Percentiles rank a stretch among this genome's conserved stretches.
phyloP scores from a whole-genome alignment of 306 rosid species.

The Pyrus pyrifolia region DNA sequence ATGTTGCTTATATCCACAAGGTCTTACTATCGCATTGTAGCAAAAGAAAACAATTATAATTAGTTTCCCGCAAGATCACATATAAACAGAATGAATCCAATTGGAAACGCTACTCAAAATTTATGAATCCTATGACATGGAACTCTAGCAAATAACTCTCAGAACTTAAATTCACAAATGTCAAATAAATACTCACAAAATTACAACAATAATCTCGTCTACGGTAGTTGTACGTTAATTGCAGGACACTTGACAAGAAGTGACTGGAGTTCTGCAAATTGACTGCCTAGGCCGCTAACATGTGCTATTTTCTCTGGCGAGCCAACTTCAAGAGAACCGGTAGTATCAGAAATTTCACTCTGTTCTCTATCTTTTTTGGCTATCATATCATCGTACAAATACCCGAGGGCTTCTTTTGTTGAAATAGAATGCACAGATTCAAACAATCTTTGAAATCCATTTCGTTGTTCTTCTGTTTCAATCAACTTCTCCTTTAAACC shows the following conservation, averaged over 20 bases:
- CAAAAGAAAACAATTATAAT: not conserved
- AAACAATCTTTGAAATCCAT: constrained; percentile 44
- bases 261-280: constrained; percentile 38
- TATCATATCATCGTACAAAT: constrained; percentile 41
- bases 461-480: constrained; percentile 41
- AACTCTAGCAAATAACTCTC: not conserved
- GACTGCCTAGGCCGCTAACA: constrained; percentile 24
- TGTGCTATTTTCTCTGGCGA: constrained; percentile 27
- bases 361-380: constrained; percentile 26
- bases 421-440: constrained; percentile 61
- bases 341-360: constrained; percentile 18
- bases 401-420: constrained; percentile 51
- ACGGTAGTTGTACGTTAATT: constrained; percentile 31
- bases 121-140: not conserved
- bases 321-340: constrained; percentile 5
- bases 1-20: too few relatives aligned
- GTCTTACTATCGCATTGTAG: not conserved
- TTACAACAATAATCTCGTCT: not conserved
- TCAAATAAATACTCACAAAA: not conserved
- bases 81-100: not conserved
- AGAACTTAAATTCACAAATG: not conserved
- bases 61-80: not conserved
- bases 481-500: constrained; percentile 50
- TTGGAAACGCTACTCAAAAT: not conserved
- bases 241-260: constrained; percentile 45